Percentiles rank a stretch among this genome's conserved stretches.
These are phyloP conservation scores for Aspergillus mulundensis DNA, from an alignment of 495 filamentous ascomycete genomes.

Conservation along the genomic window DNA sequence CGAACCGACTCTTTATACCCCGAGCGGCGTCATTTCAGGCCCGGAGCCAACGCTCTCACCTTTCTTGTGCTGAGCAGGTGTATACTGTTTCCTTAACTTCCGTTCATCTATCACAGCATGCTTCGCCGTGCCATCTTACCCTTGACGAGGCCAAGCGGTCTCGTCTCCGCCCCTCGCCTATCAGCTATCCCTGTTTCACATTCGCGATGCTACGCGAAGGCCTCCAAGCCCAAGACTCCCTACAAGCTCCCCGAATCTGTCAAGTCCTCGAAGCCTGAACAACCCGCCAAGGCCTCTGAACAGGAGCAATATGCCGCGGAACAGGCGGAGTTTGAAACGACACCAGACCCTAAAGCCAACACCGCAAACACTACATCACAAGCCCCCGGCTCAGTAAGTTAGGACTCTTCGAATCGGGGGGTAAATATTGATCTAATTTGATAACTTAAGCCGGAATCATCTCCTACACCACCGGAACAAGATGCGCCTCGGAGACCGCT, in stretches of 20 bases:
- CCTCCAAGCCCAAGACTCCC: slow-evolving; percentile 41
- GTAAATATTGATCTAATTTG: too few species aligned
- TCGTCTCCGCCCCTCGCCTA: slow-evolving; percentile 35
- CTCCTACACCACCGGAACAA: slow-evolving; percentile 22
- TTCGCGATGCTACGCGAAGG: slow-evolving; percentile 46
- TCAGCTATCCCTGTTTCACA: slow-evolving; percentile 31
- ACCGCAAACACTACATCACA: slow-evolving; percentile 33
- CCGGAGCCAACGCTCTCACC: not conserved
- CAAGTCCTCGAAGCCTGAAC: slow-evolving; percentile 26
- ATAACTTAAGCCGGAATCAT: slow-evolving; percentile 33
- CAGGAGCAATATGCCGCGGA: slow-evolving; percentile 34
- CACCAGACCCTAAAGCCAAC: slow-evolving; percentile 34
- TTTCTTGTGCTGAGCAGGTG: slow-evolving; percentile 24
- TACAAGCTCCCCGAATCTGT: slow-evolving; percentile 41
- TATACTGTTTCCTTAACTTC: slow-evolving; percentile 18
- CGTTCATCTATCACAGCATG: slow-evolving; percentile 28
- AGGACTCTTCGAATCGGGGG: slow-evolving; percentile 12
- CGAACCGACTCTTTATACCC: not conserved
- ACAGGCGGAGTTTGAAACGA: slow-evolving; percentile 44
- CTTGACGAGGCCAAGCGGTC: slow-evolving; percentile 41
- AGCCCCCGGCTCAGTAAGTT: slow-evolving; percentile 26
- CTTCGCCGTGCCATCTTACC: slow-evolving; percentile 45
- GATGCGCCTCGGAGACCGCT: slow-evolving; percentile 49
- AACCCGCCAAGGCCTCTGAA: slow-evolving; percentile 21
- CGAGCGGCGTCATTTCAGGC: not conserved